A percentile compares a stretch with the other conserved stretches of the same genome.
phyloP scores from a whole-genome alignment of 2,329 filamentous ascomycete species.

The Dactylonectria estremocensis region DNA sequence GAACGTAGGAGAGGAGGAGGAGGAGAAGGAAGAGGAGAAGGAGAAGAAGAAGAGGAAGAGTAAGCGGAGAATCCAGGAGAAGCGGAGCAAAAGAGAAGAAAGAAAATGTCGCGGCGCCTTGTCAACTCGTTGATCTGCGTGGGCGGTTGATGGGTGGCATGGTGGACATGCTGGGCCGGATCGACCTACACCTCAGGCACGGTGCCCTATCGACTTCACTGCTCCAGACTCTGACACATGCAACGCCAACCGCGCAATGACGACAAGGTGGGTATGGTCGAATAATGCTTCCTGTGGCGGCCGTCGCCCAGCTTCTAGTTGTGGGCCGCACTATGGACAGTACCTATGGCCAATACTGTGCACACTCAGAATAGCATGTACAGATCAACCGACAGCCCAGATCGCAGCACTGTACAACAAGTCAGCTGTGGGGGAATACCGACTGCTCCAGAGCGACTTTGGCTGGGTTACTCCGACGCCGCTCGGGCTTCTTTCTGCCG shows the following conservation, averaged over 20 bases:
- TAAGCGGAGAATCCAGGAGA: not conserved
- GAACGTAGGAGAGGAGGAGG: not conserved
- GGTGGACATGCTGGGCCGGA: not conserved
- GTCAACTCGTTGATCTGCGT: constrained; percentile 15
- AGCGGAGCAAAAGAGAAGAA: constrained; percentile 17
- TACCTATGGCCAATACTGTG: no score
- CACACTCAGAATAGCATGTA: no score
- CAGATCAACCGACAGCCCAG: no score
- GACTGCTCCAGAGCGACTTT: not conserved
- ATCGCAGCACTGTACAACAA: no score
- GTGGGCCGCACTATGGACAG: no score
- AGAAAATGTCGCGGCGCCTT: constrained; percentile 24
- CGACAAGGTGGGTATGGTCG: constrained; percentile 2
- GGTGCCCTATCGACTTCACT: not conserved
- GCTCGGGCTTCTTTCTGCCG: constrained; percentile 10
- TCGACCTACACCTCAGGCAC: not conserved
- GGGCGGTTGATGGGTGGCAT: not conserved
- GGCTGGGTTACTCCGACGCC: not conserved
- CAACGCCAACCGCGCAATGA: constrained; percentile 6
- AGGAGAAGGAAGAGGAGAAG: constrained; percentile 13
- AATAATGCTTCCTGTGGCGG: not conserved
- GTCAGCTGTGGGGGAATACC: not conserved
- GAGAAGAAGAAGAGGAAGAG: constrained; percentile 1
- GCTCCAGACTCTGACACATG: constrained; percentile 3
- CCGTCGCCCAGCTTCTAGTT: not conserved